Base-by-base conservation (phyloP, 1,284 basidiomycete genomes). In the Amylostereum chailletii region DNA sequence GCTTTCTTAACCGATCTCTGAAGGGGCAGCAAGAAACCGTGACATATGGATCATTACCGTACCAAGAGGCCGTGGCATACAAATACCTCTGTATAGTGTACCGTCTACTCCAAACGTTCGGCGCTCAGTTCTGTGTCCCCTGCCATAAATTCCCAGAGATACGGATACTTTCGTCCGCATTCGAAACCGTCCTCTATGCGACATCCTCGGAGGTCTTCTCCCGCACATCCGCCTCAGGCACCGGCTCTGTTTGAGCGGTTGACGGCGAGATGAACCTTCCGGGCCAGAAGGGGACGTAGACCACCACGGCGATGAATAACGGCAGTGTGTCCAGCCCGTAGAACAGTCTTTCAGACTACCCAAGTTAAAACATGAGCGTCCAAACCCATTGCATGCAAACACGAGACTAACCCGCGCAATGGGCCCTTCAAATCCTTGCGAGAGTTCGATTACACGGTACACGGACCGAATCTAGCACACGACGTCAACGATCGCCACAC, bases 291-390 rank as follows among this genome's bases (percentile, higher is more conserved):
- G 73, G 67, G 32, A 74, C 64, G 55, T 79, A 83, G 6, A 75
- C 62, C 2, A 64, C 62, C 50, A 83, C 75, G 39, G 84, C 81
- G 45, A 86, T 61, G 51, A 81, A 73, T 4, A 86, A 69, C 10
- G 81, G 81, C 7, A 83, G 67, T 1, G 83, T 83, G 60, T 88
- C 84, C 34, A 87, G 68, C 1, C 65, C 75, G 57, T 86, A 85
- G 66, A 88, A 87, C 60, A 74, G 78, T 1, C 63, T 60, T 61
- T 85, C 81, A 26, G 47, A 50, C 19, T 19, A 19, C 19, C 19
- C 19, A 19, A 26, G 27, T 34, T n/a, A 26, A 33, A 34, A 32
- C 19, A 30, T 45, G 9, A 45, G 10, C 8, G 4, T 9, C 4
- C 36, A 34, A 29, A 7, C 9, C 29, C 10, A 4, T 8, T 31